phyloP scores from a whole-genome alignment of 2,329 filamentous ascomycete species.

The Sphaerulina populicola region DNA sequence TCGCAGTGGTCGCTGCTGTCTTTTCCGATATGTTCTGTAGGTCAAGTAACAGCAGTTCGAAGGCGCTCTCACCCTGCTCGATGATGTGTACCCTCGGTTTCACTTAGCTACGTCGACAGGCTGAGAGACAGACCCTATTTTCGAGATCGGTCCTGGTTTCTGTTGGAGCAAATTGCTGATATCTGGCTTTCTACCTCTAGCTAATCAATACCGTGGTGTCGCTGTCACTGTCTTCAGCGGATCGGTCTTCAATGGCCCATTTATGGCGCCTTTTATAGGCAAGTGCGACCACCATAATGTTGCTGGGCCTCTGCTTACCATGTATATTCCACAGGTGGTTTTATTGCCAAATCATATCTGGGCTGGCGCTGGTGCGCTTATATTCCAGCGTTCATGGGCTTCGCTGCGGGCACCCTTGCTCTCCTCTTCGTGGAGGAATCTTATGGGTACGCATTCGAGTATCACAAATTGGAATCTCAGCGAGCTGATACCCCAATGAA shows the following conservation, averaged over 20 bases:
- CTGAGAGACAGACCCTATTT: too few species aligned
- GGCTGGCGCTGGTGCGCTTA: constrained; percentile 42
- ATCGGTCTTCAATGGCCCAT: constrained; percentile 35
- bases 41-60: too few species aligned
- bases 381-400: constrained; percentile 38
- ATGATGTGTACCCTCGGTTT: too few species aligned
- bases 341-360: constrained; percentile 35
- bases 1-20: constrained; percentile 39
- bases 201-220: constrained; percentile 31
- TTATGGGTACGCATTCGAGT: constrained; percentile 25
- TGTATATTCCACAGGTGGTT: constrained; percentile 25
- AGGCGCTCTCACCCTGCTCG: too few species aligned
- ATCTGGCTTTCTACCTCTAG: too few species aligned
- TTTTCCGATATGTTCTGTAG: constrained; percentile 38
- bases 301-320: not conserved
- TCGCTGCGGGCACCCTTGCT: constrained; percentile 23
- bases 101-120: too few species aligned
- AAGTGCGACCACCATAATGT: not conserved
- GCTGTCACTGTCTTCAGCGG: constrained; percentile 34
- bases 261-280: constrained; percentile 38
- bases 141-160: too few species aligned
- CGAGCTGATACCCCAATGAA: not conserved
- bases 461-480: not conserved
- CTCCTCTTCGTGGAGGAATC: constrained; percentile 37
- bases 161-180: too few species aligned